Evolutionary conservation across 1,139 yeast species (phyloP), one percentile per base, ranked within the genome.

Genomic region (Taphrina pruni): DNA sequence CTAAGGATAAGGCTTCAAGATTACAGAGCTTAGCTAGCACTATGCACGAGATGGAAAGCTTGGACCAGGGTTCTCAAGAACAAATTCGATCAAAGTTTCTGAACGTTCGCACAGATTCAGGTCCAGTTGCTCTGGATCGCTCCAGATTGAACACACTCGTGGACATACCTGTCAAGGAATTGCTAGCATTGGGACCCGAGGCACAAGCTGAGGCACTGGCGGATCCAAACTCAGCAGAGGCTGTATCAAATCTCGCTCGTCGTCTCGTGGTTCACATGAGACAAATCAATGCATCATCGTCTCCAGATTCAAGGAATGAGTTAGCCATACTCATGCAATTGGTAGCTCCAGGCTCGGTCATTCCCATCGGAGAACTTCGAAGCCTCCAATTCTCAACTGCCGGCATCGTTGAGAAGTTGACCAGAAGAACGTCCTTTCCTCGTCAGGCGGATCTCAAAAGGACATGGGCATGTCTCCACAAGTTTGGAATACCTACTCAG

Each of bases 401-500:
- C 5, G 58, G 57, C 11, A 12, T 51, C 9, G 54, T 65, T 14
- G 58, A 58, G 26, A 58, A 57, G 52, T 46, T 57, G 58, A 45
- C 69, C 17, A 43, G 69, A 12, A 46, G 69, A 12, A 32, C 39
- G 21, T 21, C 35, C 7, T 46, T 43, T n/a, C 60, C 61, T 8
- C 54, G 43, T 11, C 32, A 17, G 6, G 8, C 35, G 32, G 56
- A 57, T 5, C 21, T 57, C 35, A 17, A 14, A 14, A 14, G 48
- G 32, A 41, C 58, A 14, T 26, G 43, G 36, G 35, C n/a, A 14
- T 39, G 38, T 57, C 65, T 65, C 7, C 26, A 65, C 20, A 48
- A 48, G 3, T 65, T 51, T 20, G 21, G 54, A 7, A 48, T 65
- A 8, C 69, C 65, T 4, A 51, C 50, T 20, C 65, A 65, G 38